Evolutionary conservation across 2,329 filamentous ascomycete genomes (phyloP), one percentile per base, ranked within the genome.

Genomic region (Ceratocystis smalleyi): DNA sequence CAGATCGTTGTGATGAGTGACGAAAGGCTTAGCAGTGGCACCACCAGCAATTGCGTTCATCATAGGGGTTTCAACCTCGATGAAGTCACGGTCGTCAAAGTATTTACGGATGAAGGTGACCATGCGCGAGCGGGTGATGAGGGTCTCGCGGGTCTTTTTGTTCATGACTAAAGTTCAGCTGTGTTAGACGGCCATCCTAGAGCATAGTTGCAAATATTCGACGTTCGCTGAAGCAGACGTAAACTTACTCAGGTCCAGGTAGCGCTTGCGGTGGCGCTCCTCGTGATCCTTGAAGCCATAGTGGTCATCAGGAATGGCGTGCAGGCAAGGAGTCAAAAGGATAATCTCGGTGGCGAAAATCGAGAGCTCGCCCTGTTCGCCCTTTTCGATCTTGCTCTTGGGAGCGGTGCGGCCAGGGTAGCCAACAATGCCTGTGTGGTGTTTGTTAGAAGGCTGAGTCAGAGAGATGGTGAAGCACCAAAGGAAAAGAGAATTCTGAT

Each of bases 261-360:
- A 95, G 67, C 92, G 84, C 78, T 96, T 89, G 70, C 95, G 88
- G 81, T 90, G 91, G 67, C 94, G 85, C 75, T 91, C 88, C 76
- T 99, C 94, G 73, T 91, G 84, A 74, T 97, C 91, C 81, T 95
- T 92, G 80, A 97, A 91, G 68, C 92, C 92, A 73, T 90, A 96
- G 77, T 92, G 87, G 75, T 94, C 90, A 67, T 88, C 87, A 65
- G 94, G 94, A 69, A 95, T 81, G 78, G 89, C 86, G 76, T 96
- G 91, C 72, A 99, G 77, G 75, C 92, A 97, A 7, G 94, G 94
- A 0, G 92, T 87, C 67, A 99, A 81, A 57, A 97, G 85, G 51
- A 87, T 79, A 68, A 99, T 81, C 75, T 96, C 87, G 62, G 83
- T 85, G 1, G 94, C 94, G 72, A 96, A 95, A 74, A 99, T 90